phyloP scores from a whole-genome alignment of 2,329 filamentous ascomycete genomes.

The Lachnellula cervina region DNA sequence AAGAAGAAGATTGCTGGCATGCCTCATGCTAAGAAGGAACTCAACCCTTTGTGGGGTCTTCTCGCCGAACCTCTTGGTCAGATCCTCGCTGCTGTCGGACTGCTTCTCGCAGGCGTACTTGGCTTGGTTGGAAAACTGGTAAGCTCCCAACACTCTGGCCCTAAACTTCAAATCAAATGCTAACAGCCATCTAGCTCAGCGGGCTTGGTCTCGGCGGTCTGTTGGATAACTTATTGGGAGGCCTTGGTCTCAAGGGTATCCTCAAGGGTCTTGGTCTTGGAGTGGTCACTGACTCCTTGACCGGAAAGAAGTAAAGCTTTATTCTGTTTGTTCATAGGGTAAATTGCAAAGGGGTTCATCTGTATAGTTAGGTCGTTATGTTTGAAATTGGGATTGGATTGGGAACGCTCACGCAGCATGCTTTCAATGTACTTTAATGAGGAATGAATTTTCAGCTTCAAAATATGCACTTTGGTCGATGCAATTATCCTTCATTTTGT shows the following conservation, averaged over 20 bases:
- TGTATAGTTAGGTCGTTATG: background rate
- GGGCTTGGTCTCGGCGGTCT: constrained; percentile 78
- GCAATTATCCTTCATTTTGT: background rate
- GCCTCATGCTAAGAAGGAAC: constrained; percentile 91
- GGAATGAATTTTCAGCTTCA: background rate
- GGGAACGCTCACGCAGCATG: background rate
- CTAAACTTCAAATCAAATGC: background rate
- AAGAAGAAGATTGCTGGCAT: constrained; percentile 87
- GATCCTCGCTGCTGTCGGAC: constrained; percentile 83
- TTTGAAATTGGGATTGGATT: background rate
- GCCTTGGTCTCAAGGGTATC: constrained; percentile 70
- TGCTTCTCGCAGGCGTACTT: constrained; percentile 77
- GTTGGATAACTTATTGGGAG: constrained; percentile 72
- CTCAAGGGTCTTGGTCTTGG: constrained; percentile 68
- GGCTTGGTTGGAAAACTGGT: constrained; percentile 72
- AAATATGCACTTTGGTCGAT: background rate
- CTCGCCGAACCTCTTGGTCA: constrained; percentile 80
- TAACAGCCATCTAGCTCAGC: constrained; percentile 36
- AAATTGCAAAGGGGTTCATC: background rate
- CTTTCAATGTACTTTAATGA: background rate
- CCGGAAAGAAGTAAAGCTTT: constrained; percentile 40
- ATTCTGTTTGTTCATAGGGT: background rate
- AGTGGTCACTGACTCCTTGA: constrained; percentile 37
- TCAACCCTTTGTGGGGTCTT: constrained; percentile 84
- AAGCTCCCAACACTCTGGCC: background rate